Evolutionary conservation across 495 filamentous ascomycete genomes (phyloP), one percentile per base, ranked within the genome.

Genomic region (Penicillium argentinense): DNA sequence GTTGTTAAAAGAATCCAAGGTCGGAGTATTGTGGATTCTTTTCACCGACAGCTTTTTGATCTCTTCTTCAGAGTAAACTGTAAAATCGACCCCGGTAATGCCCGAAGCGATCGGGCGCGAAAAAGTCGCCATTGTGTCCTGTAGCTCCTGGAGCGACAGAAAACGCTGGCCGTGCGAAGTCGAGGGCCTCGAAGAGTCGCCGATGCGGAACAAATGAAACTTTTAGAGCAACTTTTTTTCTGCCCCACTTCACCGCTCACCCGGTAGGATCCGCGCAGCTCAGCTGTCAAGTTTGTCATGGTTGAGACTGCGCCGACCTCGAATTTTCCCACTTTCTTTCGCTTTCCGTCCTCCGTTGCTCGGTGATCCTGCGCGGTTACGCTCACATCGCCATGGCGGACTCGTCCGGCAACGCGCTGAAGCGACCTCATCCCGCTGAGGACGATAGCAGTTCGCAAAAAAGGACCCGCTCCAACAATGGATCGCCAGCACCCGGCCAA

Each of bases 21-120:
- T 96, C 30, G 77, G 83, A 16, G 89, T 83, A 73, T 91, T 92
- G 50, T 91, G 82, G 56, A 99, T 93, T 67, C 82, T 82, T 74
- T 90, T 93, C 45, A 96, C 95, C 7, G 95, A 97, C 37, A 96
- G 79, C 49, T 83, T 79, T 65, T 82, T 84, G 69, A 97, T 89
- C 64, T 97, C 95, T 44, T 85, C 78, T 34, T 83, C 66, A 41
- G 84, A 79, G 54, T 95, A 83, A 62, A 89, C 84, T 24, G 78
- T 83, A 73, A 99, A 99, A 63, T 92, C 86, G 54, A 97, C 89
- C 61, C 87, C 87, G 63, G 82, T 79, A 65, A 99, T 85, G 63
- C 82, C 70, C 55, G 90, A 95, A 59, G 86, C 76, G 49, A 97
- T 83, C 27, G 93, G 91, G 58, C 91, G 88, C 42, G 92, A 87